phyloP scores from a whole-genome alignment of 345 rosid genomes.

The Aquilaria yunnanensis region DNA sequence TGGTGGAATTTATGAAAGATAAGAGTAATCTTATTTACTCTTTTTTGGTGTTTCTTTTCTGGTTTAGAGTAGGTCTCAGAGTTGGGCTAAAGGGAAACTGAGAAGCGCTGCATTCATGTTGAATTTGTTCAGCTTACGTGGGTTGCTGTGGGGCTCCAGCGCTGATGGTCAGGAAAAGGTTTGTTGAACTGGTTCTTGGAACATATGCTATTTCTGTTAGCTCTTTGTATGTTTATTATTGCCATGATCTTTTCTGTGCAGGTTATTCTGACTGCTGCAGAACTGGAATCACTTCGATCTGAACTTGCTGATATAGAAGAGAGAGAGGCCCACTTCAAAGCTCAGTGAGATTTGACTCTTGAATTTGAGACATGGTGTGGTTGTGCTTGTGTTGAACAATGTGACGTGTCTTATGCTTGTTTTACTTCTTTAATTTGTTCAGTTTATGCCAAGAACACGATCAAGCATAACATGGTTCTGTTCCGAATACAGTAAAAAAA shows the following conservation, averaged over 20 bases:
- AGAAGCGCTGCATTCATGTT: constrained; percentile 61
- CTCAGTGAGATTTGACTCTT: constrained; percentile 49
- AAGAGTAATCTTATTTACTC: constrained; percentile 15
- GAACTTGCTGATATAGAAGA: constrained; percentile 83
- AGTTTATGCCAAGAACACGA: neutral
- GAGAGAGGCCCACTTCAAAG: constrained; percentile 82
- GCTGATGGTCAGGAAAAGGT: constrained; percentile 75
- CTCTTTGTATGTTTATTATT: constrained; percentile 9
- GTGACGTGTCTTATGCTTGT: neutral
- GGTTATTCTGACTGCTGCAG: constrained; percentile 68
- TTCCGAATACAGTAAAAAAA: too few species aligned
- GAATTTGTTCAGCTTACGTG: constrained; percentile 61
- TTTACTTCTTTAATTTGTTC: neutral
- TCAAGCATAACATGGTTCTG: too few species aligned
- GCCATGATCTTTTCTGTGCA: constrained; percentile 18
- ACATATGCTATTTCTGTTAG: constrained; percentile 1
- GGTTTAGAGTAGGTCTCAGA: constrained; percentile 52
- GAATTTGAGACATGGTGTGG: constrained; percentile 1
- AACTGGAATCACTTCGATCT: constrained; percentile 75
- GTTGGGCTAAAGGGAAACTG: constrained; percentile 42
- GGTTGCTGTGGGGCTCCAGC: constrained; percentile 71
- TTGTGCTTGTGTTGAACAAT: neutral
- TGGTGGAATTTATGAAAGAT: neutral
- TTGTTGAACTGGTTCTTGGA: constrained; percentile 8
- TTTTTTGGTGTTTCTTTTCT: constrained; percentile 23